Evolutionary conservation across 2,329 filamentous ascomycete genomes (phyloP).

Genomic region (Aureobasidium sp.): DNA sequence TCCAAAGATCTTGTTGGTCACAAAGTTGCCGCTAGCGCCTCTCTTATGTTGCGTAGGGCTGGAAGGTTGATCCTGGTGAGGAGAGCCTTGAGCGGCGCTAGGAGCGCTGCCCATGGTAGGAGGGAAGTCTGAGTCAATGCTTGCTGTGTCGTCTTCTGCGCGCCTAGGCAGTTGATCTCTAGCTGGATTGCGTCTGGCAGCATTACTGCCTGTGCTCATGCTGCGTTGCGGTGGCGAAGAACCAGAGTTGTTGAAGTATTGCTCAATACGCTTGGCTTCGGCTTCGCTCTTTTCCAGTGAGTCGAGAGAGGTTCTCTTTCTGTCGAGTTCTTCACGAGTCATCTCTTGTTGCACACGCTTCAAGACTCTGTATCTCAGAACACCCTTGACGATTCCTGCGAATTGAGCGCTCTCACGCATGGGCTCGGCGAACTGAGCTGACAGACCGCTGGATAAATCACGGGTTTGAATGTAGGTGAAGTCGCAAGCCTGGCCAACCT

Average conservation of each 20-base stretch:
- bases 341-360: slow-evolving; percentile 97
- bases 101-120: slow-evolving; percentile 62
- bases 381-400: slow-evolving; percentile 81
- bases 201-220: slow-evolving; percentile 29
- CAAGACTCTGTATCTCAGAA: slow-evolving; percentile 79
- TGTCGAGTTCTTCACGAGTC: slow-evolving; percentile 84
- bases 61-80: slow-evolving; percentile 33
- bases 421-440: slow-evolving; percentile 89
- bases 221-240: slow-evolving; percentile 58
- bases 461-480: slow-evolving; percentile 93
- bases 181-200: slow-evolving; percentile 28
- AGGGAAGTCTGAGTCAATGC: slow-evolving; percentile 85
- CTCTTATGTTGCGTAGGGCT: slow-evolving; percentile 56
- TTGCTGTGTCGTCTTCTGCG: slow-evolving; percentile 20
- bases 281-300: slow-evolving; percentile 88
- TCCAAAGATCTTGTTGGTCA: slow-evolving; percentile 88
- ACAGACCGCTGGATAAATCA: slow-evolving; percentile 78
- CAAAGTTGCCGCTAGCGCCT: slow-evolving; percentile 69
- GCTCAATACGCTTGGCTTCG: slow-evolving; percentile 87
- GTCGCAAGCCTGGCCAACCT: slow-evolving; percentile 88
- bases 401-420: slow-evolving; percentile 98
- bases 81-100: slow-evolving; percentile 65
- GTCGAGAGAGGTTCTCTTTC: slow-evolving; percentile 74
- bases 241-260: slow-evolving; percentile 73
- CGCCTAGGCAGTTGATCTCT: slow-evolving; percentile 25